Conservation (phyloP, 495 filamentous ascomycete genomes). For the Aspergillus avenaceus region DNA sequence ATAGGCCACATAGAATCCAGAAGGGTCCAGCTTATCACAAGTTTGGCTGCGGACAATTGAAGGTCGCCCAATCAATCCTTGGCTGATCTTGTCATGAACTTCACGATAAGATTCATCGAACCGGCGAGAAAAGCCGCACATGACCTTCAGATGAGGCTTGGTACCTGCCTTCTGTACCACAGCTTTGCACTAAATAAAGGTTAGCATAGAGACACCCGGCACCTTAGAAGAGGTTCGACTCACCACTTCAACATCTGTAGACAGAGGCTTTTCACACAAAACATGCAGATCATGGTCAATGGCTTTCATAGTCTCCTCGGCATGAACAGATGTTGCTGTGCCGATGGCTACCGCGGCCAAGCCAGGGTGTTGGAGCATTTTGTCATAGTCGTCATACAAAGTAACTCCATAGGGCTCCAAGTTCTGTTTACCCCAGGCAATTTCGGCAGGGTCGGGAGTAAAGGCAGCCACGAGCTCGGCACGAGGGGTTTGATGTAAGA, state of each 20-base stretch:
- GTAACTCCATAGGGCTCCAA: slow-evolving; percentile 35
- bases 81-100: slow-evolving; percentile 39
- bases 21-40: slow-evolving; percentile 51
- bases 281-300: slow-evolving; percentile 45
- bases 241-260: slow-evolving; percentile 41
- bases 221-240: neutral
- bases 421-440: slow-evolving; percentile 37
- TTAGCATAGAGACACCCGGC: slow-evolving; percentile 4
- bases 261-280: slow-evolving; percentile 48
- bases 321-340: slow-evolving; percentile 45
- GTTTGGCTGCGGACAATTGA: slow-evolving; percentile 51
- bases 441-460: slow-evolving; percentile 35
- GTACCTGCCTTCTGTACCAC: slow-evolving; percentile 16
- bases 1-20: slow-evolving; percentile 53
- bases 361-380: slow-evolving; percentile 44
- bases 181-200: slow-evolving; percentile 10
- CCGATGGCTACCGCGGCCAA: slow-evolving; percentile 45
- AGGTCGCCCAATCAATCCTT: slow-evolving; percentile 46
- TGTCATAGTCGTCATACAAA: slow-evolving; percentile 41
- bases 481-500: slow-evolving; percentile 38
- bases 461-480: slow-evolving; percentile 42
- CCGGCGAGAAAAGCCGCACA: slow-evolving; percentile 55
- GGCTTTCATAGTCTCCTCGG: slow-evolving; percentile 43
- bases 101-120: slow-evolving; percentile 54
- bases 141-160: slow-evolving; percentile 44